A percentile compares a stretch with the other conserved stretches of the same genome.
phyloP scores from a whole-genome alignment of 805 yeast genomes.

The Metschnikowia chrysomelidarum region DNA sequence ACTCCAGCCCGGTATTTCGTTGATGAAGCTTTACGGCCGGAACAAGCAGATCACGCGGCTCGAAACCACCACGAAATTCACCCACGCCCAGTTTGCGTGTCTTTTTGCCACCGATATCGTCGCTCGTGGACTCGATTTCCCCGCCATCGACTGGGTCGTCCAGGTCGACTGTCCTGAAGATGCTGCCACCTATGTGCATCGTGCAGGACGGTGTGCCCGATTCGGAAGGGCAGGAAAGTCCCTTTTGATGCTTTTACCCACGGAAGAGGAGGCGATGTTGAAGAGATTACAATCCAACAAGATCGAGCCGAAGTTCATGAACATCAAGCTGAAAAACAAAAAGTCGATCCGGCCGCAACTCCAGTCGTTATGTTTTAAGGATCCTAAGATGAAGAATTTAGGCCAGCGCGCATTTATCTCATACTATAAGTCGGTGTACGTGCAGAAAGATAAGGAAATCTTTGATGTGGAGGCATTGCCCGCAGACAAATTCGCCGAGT shows the following conservation, averaged over 20 bases:
- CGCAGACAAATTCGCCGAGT: slow-evolving; percentile 77
- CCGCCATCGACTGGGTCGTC: slow-evolving; percentile 92
- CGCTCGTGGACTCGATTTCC: slow-evolving; percentile 90
- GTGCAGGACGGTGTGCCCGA: slow-evolving; percentile 89
- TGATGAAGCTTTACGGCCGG: slow-evolving; percentile 83
- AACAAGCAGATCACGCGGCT: slow-evolving; percentile 87
- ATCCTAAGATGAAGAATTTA: slow-evolving; percentile 85
- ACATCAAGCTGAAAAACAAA: slow-evolving; percentile 69
- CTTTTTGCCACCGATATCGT: slow-evolving; percentile 88
- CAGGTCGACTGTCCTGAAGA: slow-evolving; percentile 93
- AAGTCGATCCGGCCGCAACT: slow-evolving; percentile 77
- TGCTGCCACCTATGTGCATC: slow-evolving; percentile 81
- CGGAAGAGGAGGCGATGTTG: slow-evolving; percentile 77
- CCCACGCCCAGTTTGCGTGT: slow-evolving; percentile 76
- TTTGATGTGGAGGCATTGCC: slow-evolving; percentile 78
- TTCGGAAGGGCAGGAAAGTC: slow-evolving; percentile 84
- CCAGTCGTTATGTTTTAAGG: slow-evolving; percentile 87
- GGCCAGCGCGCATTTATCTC: slow-evolving; percentile 96
- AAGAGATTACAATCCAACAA: slow-evolving; percentile 58
- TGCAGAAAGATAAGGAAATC: slow-evolving; percentile 84
- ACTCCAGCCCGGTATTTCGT: slow-evolving; percentile 87
- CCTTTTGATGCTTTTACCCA: slow-evolving; percentile 75
- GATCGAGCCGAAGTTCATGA: slow-evolving; percentile 69
- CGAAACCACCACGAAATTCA: slow-evolving; percentile 76
- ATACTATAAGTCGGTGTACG: slow-evolving; percentile 77